Percentiles rank a stretch among this genome's conserved stretches.
These are phyloP conservation scores for Penicillium ucsense DNA, from an alignment of 495 filamentous ascomycete genomes.

Conservation along the genomic window DNA sequence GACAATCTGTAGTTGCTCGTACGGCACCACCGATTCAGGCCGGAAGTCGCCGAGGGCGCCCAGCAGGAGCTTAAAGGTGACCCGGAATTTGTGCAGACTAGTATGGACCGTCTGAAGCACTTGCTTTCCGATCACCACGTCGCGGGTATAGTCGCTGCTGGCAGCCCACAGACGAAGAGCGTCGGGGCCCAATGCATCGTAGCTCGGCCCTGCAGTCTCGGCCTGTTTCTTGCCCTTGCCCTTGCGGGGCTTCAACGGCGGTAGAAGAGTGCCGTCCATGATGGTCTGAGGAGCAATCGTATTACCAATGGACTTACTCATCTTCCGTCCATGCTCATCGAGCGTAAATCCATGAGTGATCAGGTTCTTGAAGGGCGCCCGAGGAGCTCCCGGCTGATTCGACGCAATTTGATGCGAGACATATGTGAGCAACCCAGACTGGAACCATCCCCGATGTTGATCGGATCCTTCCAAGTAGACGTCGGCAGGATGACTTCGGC, in stretches of 20 bases:
- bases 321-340: constrained; percentile 82
- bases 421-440: constrained; percentile 91
- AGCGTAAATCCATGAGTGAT: constrained; percentile 95
- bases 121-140: constrained; percentile 67
- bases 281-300: constrained; percentile 71
- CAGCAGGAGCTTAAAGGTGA: constrained; percentile 78
- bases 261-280: constrained; percentile 66
- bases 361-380: constrained; percentile 69
- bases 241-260: constrained; percentile 46
- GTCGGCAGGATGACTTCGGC: constrained; percentile 55
- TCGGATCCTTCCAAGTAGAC: constrained; percentile 91
- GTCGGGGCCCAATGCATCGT: constrained; percentile 63
- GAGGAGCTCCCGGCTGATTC: constrained; percentile 22
- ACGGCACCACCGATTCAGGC: constrained; percentile 23
- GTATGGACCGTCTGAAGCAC: constrained; percentile 66
- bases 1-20: constrained; percentile 37
- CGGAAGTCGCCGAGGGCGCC: constrained; percentile 63
- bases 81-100: constrained; percentile 72
- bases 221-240: constrained; percentile 42
- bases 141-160: constrained; percentile 79
- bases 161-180: constrained; percentile 89
- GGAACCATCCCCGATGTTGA: constrained; percentile 98
- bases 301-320: constrained; percentile 98
- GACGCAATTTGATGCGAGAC: constrained; percentile 49
- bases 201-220: constrained; percentile 35